phyloP scores from a whole-genome alignment of 345 rosid species.

The Gossypium australe region DNA sequence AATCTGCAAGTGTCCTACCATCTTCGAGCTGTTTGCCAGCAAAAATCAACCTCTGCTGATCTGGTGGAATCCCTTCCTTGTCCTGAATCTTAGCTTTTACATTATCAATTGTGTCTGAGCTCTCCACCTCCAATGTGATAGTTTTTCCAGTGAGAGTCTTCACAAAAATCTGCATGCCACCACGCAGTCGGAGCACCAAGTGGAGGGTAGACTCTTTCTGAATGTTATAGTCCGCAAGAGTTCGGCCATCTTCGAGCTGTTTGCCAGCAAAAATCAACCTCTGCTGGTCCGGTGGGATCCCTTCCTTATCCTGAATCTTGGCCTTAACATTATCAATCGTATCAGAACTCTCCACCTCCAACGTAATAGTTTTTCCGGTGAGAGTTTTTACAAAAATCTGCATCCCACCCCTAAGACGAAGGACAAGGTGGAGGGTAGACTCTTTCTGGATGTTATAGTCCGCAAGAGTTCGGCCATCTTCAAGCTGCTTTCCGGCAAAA shows the following conservation, averaged over 20 bases:
- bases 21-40: constrained; percentile 7
- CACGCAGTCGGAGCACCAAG: background rate
- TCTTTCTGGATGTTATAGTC: too few relatives aligned
- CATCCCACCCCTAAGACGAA: constrained; percentile 4
- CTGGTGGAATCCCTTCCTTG: constrained; percentile 6
- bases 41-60: constrained; percentile 10
- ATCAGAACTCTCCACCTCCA: background rate
- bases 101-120: constrained; percentile 7
- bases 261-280: constrained; percentile 7
- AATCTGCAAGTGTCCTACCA: constrained; percentile 9
- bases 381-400: constrained; percentile 1
- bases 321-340: background rate
- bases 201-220: constrained; percentile 3
- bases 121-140: constrained; percentile 8
- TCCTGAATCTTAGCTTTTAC: constrained; percentile 4
- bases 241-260: background rate
- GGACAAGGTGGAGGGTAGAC: constrained; percentile 6
- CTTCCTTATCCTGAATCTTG: constrained; percentile 4
- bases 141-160: constrained; percentile 5
- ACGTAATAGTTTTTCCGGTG: background rate
- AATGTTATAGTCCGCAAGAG: background rate
- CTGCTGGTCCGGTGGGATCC: background rate
- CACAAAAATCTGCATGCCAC: constrained; percentile 6
- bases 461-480: too few relatives aligned
- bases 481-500: too few relatives aligned